Conservation (phyloP, 139 green algal species). For the Chlamydomonas applanata region DNA sequence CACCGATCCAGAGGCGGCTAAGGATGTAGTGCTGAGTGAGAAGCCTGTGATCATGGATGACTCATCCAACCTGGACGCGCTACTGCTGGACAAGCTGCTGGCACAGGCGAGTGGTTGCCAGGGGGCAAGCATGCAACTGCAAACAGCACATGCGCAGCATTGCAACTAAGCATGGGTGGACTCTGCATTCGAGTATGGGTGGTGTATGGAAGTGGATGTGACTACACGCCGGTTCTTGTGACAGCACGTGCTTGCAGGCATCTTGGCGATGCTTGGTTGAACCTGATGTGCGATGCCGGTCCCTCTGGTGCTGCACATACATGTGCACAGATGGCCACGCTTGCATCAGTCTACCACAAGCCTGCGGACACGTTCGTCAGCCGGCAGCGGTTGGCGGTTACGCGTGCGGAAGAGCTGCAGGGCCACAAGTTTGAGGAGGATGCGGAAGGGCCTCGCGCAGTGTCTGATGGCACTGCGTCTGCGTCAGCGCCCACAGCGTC, state of each 20-base stretch:
- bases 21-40: conserved; percentile 89
- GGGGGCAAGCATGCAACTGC: not conserved
- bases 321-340: conserved; percentile 44
- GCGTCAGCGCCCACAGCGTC: conserved; percentile 16
- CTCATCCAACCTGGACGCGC: conserved; percentile 67
- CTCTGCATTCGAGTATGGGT: too few species aligned
- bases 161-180: too few species aligned
- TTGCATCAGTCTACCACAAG: conserved; percentile 95
- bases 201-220: not conserved
- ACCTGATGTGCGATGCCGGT: too few species aligned
- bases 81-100: conserved; percentile 69
- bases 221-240: not conserved
- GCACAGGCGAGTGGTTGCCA: not conserved
- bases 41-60: conserved; percentile 91
- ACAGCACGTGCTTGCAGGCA: too few species aligned
- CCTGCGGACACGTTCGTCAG: conserved; percentile 85
- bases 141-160: too few species aligned
- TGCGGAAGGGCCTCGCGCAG: not conserved
- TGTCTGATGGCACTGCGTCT: conserved; percentile 19
- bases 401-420: conserved; percentile 47
- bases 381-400: conserved; percentile 69
- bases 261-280: too few species aligned
- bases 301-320: too few species aligned
- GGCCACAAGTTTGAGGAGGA: conserved; percentile 37
- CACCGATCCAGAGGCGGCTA: conserved; percentile 42